Percentiles rank a stretch among this genome's conserved stretches.
phyloP scores from a whole-genome alignment of 176 grass and related monocot genomes.

The Dendrocalamus sinicus region DNA sequence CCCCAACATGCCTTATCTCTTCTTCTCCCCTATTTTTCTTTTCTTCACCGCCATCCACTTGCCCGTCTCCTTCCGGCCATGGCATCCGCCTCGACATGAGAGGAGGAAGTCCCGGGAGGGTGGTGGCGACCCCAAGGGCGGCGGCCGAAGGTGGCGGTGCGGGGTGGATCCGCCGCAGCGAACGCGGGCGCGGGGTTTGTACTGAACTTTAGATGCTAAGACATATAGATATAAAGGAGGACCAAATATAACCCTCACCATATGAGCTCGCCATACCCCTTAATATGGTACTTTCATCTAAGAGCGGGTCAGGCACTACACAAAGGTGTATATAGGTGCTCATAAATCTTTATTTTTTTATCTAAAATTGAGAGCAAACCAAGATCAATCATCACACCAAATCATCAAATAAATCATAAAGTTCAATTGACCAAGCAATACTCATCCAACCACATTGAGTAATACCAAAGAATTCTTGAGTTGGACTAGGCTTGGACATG shows the following conservation, averaged over 20 bases:
- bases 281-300: slow-evolving; percentile 8
- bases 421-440: background rate
- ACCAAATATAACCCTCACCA: background rate
- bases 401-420: background rate
- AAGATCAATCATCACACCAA: background rate
- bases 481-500: background rate
- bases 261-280: background rate
- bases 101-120: no score
- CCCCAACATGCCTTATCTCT: no score
- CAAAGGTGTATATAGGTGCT: background rate
- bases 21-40: no score
- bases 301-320: background rate
- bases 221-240: slow-evolving; percentile 3
- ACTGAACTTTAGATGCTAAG: background rate
- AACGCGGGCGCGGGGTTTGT: background rate
- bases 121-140: no score
- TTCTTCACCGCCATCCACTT: no score
- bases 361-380: background rate
- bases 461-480: slow-evolving; percentile 9
- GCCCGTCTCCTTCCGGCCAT: no score
- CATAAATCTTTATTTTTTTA: slow-evolving; percentile 1
- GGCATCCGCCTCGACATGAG: no score
- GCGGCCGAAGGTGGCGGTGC: no score
- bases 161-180: no score
- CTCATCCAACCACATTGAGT: background rate